A percentile compares a stretch with the other conserved stretches of the same genome.
phyloP scores from a whole-genome alignment of 139 green algal genomes.

The Haematococcus lacustris region DNA sequence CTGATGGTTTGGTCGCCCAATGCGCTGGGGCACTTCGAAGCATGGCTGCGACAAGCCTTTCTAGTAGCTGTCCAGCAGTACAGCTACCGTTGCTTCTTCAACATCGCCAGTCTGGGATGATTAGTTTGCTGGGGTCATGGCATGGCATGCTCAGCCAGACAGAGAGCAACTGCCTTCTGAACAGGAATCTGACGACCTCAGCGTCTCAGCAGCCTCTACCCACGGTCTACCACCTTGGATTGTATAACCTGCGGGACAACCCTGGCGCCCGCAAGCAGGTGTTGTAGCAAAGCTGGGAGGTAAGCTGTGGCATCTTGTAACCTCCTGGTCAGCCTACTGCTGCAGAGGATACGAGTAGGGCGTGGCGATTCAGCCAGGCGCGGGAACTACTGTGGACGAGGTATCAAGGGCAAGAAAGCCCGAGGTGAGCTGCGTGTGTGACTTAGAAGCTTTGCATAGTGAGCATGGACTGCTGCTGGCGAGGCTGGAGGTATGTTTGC shows the following conservation, averaged over 20 bases:
- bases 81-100: background rate
- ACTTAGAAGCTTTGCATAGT: too few species aligned
- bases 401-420: slow-evolving; percentile 48
- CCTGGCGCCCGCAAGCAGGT: slow-evolving; percentile 48
- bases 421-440: slow-evolving; percentile 15
- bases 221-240: slow-evolving; percentile 31
- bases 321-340: background rate
- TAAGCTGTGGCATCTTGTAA: background rate
- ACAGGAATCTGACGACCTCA: background rate
- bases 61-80: background rate
- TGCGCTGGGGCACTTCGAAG: background rate
- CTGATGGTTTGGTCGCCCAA: too few species aligned
- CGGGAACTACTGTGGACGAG: slow-evolving; percentile 39
- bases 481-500: too few species aligned
- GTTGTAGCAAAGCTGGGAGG: too few species aligned
- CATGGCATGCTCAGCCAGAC: background rate
- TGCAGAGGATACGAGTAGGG: slow-evolving; percentile 35
- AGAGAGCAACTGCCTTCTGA: background rate
- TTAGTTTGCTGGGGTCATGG: background rate
- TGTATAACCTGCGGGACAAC: slow-evolving; percentile 64
- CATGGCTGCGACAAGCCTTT: background rate
- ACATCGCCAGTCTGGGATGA: background rate
- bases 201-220: background rate
- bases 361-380: slow-evolving; percentile 22
- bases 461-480: too few species aligned